Conservation (phyloP, 2,329 filamentous ascomycete genomes). For the Diplodia seriata region DNA sequence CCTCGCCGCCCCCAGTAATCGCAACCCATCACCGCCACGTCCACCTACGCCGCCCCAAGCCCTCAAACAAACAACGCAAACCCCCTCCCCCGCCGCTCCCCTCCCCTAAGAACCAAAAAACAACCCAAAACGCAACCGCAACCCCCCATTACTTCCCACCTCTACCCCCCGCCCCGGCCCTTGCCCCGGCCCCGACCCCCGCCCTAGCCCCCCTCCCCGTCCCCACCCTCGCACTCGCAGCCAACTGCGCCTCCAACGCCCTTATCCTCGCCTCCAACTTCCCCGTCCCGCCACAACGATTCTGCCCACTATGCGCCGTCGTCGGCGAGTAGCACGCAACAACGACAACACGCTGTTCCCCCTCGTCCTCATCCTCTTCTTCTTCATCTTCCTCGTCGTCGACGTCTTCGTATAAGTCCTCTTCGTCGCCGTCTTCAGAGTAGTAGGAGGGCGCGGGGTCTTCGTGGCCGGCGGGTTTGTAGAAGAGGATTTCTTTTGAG, state of each 20-base stretch:
- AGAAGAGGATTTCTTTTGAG: neutral
- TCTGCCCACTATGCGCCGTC: too few relatives aligned
- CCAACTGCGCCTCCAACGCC: constrained; percentile 12
- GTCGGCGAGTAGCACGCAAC: neutral
- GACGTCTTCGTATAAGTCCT: neutral
- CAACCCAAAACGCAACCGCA: too few relatives aligned
- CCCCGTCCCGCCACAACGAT: neutral
- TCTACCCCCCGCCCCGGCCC: too few relatives aligned
- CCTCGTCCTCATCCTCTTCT: neutral
- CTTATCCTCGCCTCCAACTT: constrained; percentile 4
- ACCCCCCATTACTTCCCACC: too few relatives aligned
- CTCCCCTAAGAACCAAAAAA: too few relatives aligned
- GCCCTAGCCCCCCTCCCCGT: neutral
- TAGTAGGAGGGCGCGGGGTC: neutral
- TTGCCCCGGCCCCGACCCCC: too few relatives aligned
- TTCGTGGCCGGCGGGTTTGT: constrained; percentile 7
- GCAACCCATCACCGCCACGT: too few relatives aligned
- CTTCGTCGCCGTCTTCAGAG: neutral
- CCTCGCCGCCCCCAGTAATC: too few relatives aligned
- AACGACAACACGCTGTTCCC: neutral
- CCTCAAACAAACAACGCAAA: too few relatives aligned
- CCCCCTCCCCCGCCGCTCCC: too few relatives aligned
- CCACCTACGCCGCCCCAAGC: too few relatives aligned
- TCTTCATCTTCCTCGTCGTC: neutral
- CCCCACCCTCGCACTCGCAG: neutral